Conservation (phyloP, 768 basidiomycete species). For the Termitomyces sp. region DNA sequence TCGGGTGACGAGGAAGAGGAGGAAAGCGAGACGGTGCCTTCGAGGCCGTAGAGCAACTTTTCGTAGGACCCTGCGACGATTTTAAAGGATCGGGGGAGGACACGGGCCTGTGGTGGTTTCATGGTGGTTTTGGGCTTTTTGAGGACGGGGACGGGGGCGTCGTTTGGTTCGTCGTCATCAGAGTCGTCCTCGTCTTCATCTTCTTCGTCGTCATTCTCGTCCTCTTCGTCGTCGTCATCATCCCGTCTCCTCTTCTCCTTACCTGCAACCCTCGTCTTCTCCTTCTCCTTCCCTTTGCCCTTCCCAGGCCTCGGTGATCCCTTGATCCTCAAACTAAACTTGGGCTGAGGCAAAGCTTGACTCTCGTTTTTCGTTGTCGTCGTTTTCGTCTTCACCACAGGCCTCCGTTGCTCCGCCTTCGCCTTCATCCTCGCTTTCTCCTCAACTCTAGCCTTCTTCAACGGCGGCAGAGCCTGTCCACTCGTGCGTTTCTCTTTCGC, state of each 20-base stretch:
- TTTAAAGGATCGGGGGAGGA: slow-evolving; percentile 67
- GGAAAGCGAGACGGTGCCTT: slow-evolving; percentile 49
- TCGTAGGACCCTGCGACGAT: slow-evolving; percentile 94
- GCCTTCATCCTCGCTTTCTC: not conserved
- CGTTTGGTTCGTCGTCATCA: slow-evolving; percentile 19
- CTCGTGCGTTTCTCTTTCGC: not conserved
- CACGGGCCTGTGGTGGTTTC: slow-evolving; percentile 2
- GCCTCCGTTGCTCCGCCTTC: not conserved
- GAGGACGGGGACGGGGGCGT: slow-evolving; percentile 10
- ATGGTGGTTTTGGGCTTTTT: slow-evolving; percentile 18
- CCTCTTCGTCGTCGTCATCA: slow-evolving; percentile 3
- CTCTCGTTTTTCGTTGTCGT: not conserved
- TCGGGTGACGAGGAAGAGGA: not conserved
- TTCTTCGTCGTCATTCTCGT: not conserved
- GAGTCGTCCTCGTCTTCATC: not conserved
- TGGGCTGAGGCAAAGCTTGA: not conserved
- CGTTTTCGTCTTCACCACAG: not conserved
- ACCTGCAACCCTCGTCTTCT: not conserved
- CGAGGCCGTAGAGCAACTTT: slow-evolving; percentile 89
- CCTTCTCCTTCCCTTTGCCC: slow-evolving; percentile 1
- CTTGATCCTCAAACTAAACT: slow-evolving; percentile 6
- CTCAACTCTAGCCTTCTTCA: not conserved
- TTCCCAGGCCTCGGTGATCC: slow-evolving; percentile 3
- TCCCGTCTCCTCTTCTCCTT: slow-evolving; percentile 2
- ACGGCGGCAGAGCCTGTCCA: not conserved